phyloP scores from a whole-genome alignment of 2,329 filamentous ascomycete species.

The Trichophyton benhamiae region DNA sequence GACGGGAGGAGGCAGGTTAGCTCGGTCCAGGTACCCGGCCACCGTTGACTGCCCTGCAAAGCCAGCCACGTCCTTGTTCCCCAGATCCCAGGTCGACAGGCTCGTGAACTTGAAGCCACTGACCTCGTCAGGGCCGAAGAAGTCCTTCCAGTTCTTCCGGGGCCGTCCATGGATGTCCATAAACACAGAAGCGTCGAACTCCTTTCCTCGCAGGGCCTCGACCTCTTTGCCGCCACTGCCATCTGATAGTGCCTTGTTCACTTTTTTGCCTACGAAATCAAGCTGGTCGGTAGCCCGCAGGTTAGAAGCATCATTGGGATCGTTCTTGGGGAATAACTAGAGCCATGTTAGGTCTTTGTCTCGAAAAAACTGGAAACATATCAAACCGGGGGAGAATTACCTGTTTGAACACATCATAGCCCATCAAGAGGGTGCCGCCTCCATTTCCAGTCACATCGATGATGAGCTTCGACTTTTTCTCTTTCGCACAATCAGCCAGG shows the following conservation, averaged over 20 bases:
- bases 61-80: conserved; percentile 17
- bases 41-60: conserved; percentile 18
- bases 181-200: conserved; percentile 14
- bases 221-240: neutral
- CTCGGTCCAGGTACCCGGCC: conserved; percentile 21
- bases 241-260: conserved; percentile 1
- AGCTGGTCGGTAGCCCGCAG: conserved; percentile 34
- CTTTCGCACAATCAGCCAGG: conserved; percentile 34
- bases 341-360: neutral
- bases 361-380: neutral
- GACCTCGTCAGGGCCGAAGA: conserved; percentile 17
- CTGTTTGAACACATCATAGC: conserved; percentile 41
- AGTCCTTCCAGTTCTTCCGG: conserved; percentile 30
- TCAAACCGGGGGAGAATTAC: conserved; percentile 6
- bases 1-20: conserved; percentile 16
- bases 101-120: conserved; percentile 29
- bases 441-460: conserved; percentile 52
- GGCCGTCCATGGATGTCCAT: conserved; percentile 21
- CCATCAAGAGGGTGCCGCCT: conserved; percentile 42
- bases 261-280: conserved; percentile 25
- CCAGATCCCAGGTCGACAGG: conserved; percentile 17
- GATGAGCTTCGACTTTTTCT: conserved; percentile 48
- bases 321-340: conserved; percentile 37
- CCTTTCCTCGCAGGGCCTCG: conserved; percentile 6
- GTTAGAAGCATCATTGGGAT: conserved; percentile 36